Base-by-base conservation (phyloP, 1,139 yeast species). In the Pneumocystis canis region DNA sequence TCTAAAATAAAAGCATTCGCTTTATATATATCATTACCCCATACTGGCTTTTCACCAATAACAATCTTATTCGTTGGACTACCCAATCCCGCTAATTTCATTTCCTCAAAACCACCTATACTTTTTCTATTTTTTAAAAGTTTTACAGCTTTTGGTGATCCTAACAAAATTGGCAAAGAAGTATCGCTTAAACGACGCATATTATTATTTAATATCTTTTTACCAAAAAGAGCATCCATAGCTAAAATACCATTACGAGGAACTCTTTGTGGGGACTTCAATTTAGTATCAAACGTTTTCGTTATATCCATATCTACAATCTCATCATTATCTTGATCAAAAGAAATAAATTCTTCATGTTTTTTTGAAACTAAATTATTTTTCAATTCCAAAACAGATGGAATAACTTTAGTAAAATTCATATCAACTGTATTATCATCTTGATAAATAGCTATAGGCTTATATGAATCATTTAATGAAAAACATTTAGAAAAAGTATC, bases 221-320 rank as follows among this genome's bases (percentile, higher is more conserved):
- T 47, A 3, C 62, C 54, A 28, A 25, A 41, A 59, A 32, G 62
- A 18, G 63, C 37, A 18, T 61, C 64, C 30, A 37, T 53, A 30
- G 63, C 41, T 25, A 32, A 18, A 31, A n/a, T 37, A 3, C 59
- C 59, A 35, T 11, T 35, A 20, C 41, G 40, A 18, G 56, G 39
- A 14, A 58, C 18, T 1, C 58, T 25, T 16, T 62, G 64, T 20
- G 60, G 56, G 30, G 47, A 20, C 20, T 47, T 47, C 16, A 41
- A 14, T 11, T 39, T 66, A 31, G 61, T 40, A 1, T 70, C 70
- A n/a, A 68, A 35, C 18, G 67, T 64, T 9, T 64, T 61, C 5
- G 71, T 69, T 41, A 68, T 63, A 40, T 69, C 71, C 70, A 69
- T 70, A 28, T 69, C 64, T 28, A 60, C 58, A 11, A 66, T 53